phyloP scores from a whole-genome alignment of 345 rosid genomes.

The Toxicodendron radicans region DNA sequence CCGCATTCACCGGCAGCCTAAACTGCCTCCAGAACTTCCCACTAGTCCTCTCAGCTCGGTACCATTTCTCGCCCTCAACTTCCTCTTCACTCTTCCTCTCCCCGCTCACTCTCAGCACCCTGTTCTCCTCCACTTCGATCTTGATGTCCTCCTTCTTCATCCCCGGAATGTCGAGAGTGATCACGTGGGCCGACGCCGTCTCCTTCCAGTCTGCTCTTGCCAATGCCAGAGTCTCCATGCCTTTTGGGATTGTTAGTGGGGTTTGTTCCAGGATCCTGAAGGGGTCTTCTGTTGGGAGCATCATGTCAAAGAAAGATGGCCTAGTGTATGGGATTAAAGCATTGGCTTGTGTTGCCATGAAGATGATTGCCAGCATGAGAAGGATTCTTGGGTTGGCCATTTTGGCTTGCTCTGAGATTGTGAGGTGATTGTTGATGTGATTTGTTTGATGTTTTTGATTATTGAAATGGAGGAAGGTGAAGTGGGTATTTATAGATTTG shows the following conservation, averaged over 20 bases:
- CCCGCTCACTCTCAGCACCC: constrained; percentile 39
- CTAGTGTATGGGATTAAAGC: constrained; percentile 29
- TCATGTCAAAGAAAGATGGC: constrained; percentile 28
- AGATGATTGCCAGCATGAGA: neutral
- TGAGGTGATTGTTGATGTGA: neutral
- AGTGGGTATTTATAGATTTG: constrained; percentile 1
- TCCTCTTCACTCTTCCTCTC: constrained; percentile 32
- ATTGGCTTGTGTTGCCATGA: neutral
- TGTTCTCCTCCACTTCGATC: constrained; percentile 40
- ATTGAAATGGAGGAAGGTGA: neutral
- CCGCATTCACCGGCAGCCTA: constrained; percentile 34
- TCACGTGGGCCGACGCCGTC: constrained; percentile 21
- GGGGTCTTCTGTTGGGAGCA: constrained; percentile 41
- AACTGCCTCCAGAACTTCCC: constrained; percentile 46
- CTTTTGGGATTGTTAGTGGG: constrained; percentile 37
- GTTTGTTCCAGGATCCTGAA: constrained; percentile 42
- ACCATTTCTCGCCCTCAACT: constrained; percentile 39
- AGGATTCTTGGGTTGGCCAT: constrained; percentile 4
- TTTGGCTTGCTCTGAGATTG: neutral
- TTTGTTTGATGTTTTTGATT: neutral
- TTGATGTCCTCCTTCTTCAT: constrained; percentile 41
- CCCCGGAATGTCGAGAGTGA: constrained; percentile 37
- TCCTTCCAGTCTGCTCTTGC: constrained; percentile 49
- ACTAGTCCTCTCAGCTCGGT: constrained; percentile 34
- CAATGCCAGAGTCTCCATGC: constrained; percentile 22